Conservation (phyloP, 805 yeast genomes). For the Candida adriatica region DNA sequence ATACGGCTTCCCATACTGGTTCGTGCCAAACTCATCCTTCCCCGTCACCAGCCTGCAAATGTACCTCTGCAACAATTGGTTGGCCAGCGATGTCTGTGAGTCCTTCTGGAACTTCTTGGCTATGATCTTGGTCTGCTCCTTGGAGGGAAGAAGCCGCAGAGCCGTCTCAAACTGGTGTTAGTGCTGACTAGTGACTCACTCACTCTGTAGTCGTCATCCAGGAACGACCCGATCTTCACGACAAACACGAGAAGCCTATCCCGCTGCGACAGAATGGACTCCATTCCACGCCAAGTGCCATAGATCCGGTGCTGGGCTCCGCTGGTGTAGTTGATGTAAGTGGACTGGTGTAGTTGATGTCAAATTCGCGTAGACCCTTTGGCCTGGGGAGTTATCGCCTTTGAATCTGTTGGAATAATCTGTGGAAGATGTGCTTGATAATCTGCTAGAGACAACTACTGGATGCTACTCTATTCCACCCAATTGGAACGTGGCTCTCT, state of each 20-base stretch:
- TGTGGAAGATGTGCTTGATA: neutral
- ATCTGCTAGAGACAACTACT: conserved; percentile 1
- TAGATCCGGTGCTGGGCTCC: too few relatives aligned
- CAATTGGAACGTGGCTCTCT: too few relatives aligned
- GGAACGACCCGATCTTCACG: conserved; percentile 8
- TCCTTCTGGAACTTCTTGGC: conserved; percentile 30
- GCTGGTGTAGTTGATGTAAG: too few relatives aligned
- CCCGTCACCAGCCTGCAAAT: conserved; percentile 31
- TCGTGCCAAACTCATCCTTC: conserved; percentile 23
- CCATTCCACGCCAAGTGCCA: too few relatives aligned
- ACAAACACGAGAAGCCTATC: conserved; percentile 10
- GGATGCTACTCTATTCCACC: too few relatives aligned
- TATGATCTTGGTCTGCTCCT: conserved; percentile 35
- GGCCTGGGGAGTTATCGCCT: too few relatives aligned
- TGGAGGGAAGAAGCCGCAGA: conserved; percentile 38
- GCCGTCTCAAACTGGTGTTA: conserved; percentile 37
- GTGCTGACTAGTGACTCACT: conserved; percentile 1
- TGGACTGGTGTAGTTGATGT: too few relatives aligned
- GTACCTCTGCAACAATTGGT: conserved; percentile 37
- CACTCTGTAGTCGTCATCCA: conserved; percentile 18
- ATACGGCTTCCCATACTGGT: conserved; percentile 52
- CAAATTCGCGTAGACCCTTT: too few relatives aligned
- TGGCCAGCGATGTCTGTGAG: conserved; percentile 34
- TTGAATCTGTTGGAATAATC: too few relatives aligned
- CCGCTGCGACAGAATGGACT: too few relatives aligned